A percentile compares a stretch with the other conserved stretches of the same genome.
Conservation (phyloP, 768 basidiomycete species). For the Lentinula lateritia region DNA sequence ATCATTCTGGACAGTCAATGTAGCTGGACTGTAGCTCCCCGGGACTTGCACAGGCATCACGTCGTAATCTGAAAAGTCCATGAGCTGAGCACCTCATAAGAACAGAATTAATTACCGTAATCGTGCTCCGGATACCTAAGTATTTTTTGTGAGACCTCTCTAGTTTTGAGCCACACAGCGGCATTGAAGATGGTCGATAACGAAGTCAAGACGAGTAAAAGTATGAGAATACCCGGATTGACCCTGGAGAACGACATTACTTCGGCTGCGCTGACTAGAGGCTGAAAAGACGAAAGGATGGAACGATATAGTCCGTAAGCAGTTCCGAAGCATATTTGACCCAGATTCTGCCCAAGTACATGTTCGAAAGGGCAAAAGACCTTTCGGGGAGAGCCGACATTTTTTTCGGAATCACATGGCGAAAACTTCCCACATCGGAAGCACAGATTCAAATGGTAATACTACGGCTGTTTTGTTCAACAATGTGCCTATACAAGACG, state of each 20-base stretch:
- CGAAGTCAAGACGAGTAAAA: not conserved
- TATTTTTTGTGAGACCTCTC: not conserved
- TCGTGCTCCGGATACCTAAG: not conserved
- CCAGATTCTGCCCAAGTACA: too few relatives aligned
- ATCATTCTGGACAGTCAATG: not conserved
- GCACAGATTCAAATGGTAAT: too few relatives aligned
- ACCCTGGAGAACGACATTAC: not conserved
- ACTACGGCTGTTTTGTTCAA: too few relatives aligned
- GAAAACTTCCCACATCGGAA: too few relatives aligned
- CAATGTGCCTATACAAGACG: too few relatives aligned
- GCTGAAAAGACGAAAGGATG: too few relatives aligned
- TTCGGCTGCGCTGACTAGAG: too few relatives aligned
- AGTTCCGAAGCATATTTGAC: too few relatives aligned
- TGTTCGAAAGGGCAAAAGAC: too few relatives aligned
- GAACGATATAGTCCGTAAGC: too few relatives aligned
- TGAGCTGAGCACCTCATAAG: not conserved
- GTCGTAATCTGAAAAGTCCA: not conserved
- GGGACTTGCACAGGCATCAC: not conserved
- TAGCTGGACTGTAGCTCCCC: not conserved
- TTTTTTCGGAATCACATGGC: too few relatives aligned
- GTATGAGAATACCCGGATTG: not conserved
- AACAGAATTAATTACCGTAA: not conserved
- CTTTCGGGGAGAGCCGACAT: too few relatives aligned
- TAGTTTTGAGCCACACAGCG: not conserved
- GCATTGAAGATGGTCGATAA: not conserved